phyloP scores from a whole-genome alignment of 441 rosid species.

The Jatropha podagrica region DNA sequence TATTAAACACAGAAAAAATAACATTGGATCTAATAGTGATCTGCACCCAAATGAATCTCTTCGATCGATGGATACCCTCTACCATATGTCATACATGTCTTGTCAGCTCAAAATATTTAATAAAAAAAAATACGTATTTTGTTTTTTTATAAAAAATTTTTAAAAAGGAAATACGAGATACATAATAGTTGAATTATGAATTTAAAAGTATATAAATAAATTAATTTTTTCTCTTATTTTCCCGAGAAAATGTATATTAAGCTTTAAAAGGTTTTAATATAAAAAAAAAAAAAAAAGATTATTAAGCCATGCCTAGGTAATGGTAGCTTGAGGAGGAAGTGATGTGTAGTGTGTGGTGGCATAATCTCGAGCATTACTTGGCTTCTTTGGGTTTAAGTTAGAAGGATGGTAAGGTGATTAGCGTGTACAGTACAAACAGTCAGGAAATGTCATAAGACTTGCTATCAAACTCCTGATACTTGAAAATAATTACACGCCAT shows the following conservation, averaged over 20 bases:
- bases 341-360: not conserved
- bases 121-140: not conserved
- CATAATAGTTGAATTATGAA: too few species aligned
- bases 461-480: constrained; percentile 9
- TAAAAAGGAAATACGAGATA: too few species aligned
- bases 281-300: too few species aligned
- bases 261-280: too few species aligned
- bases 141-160: too few species aligned
- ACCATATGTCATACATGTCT: not conserved
- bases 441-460: constrained; percentile 23
- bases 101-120: constrained; percentile 24
- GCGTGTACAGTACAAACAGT: not conserved
- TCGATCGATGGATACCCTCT: constrained; percentile 44
- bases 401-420: not conserved
- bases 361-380: constrained; percentile 19
- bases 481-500: not conserved
- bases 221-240: too few species aligned
- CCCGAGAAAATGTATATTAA: too few species aligned
- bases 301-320: constrained; percentile 13
- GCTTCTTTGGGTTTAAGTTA: constrained; percentile 13
- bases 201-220: too few species aligned
- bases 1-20: constrained; percentile 8
- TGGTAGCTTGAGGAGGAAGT: constrained; percentile 24
- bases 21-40: constrained; percentile 48
- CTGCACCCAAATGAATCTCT: constrained; percentile 35